Base-by-base conservation (phyloP, 1,284 basidiomycete species). In the Stygiomarasmius scandens region DNA sequence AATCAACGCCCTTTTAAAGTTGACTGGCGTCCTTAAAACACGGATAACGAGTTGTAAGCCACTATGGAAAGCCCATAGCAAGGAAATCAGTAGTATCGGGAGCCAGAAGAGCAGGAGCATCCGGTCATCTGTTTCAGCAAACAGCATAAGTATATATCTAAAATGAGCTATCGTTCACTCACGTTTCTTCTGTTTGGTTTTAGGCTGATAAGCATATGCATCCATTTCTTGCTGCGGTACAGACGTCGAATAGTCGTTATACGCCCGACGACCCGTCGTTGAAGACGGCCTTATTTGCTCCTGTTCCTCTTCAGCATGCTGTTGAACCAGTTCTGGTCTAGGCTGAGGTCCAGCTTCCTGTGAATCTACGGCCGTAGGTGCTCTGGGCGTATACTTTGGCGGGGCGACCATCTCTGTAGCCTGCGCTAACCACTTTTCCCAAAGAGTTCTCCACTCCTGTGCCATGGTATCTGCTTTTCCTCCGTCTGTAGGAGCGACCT, bases 21-120 rank as follows among this genome's bases (percentile, higher is more conserved):
- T 77, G 47, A 86, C 68, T 45, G 78, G 75, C 4, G 80, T 75
- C 70, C 79, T 82, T 55, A 86, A 64, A 22, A 79, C 74, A 38
- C 83, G 78, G 56, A 86, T 77, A 24, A 77, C 80, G 55, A 88
- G 79, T 22, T 82, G 82, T 49, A 87, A 66, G 46, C 83, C 80
- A 47, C 76, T 83, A 50, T 87, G 76, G 63, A 83, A 76, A 54
- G 84, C 84, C 87, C 87, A 90, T 46, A 87, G 64, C 49, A 89
- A 72, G 51, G 87, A 87, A 66, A 90, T 73, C 62, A 93, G 72
- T 29, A 97, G 78, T 62, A 96, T 92, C 2, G 95, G 95, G 64
- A 97, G 82, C 95, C 95, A 98, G 81, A 98, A 97, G 56, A 93
- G 75, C 52, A 95, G 74, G 49, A 98, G 83, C 95, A 98, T 97